Conservation (phyloP, 495 filamentous ascomycete genomes). For the Chaetomium tenue region DNA sequence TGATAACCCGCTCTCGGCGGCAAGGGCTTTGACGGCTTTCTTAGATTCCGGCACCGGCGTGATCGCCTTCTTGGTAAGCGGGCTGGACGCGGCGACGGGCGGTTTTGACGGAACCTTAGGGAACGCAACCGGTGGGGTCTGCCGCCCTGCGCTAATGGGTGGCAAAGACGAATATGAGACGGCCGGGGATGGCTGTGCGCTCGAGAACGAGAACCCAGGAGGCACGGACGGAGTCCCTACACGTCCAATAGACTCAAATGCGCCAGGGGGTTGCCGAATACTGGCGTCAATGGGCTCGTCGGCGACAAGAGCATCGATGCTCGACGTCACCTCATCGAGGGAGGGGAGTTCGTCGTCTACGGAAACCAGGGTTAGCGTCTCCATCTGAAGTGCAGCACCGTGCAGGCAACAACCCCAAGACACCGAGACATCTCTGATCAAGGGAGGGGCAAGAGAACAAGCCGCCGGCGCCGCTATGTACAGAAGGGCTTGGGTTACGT, state of each 20-base stretch:
- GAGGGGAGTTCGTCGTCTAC: conserved; percentile 51
- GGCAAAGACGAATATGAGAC: conserved; percentile 30
- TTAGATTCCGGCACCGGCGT: conserved; percentile 40
- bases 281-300: conserved; percentile 42
- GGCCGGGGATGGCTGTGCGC: conserved; percentile 50
- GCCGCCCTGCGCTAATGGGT: conserved; percentile 11
- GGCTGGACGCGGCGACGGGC: conserved; percentile 18
- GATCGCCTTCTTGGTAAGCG: conserved; percentile 31
- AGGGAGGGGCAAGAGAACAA: conserved; percentile 24
- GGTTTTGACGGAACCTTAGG: conserved; percentile 29
- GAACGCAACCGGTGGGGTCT: conserved; percentile 29
- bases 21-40: conserved; percentile 47
- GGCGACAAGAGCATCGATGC: conserved; percentile 58
- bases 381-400: conserved; percentile 26
- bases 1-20: conserved; percentile 46
- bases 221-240: conserved; percentile 60
- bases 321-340: conserved; percentile 53
- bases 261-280: conserved; percentile 36
- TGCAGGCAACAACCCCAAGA: conserved; percentile 11
- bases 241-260: conserved; percentile 48
- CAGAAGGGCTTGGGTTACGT: conserved; percentile 46
- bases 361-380: conserved; percentile 39
- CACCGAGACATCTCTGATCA: neutral
- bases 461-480: conserved; percentile 35
- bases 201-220: conserved; percentile 62